Evolutionary conservation across 169 alveolate species (phyloP).

Genomic region (Plasmodium gaboni): DNA sequence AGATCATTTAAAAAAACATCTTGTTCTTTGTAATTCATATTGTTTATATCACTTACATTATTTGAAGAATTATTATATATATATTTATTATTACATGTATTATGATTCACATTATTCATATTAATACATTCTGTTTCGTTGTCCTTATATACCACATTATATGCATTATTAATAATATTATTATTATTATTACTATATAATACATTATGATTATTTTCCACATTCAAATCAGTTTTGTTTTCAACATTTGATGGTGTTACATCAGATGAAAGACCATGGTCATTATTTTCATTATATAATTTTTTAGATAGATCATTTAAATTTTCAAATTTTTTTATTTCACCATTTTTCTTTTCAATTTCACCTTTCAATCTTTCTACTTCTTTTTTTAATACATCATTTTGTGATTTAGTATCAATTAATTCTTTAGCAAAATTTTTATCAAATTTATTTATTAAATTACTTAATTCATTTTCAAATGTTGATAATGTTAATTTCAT

Average conservation of each 20-base stretch:
- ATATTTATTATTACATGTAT: background rate
- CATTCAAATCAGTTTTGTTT: background rate
- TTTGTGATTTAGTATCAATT: slow-evolving; percentile 66
- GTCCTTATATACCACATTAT: background rate
- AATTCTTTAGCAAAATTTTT: slow-evolving; percentile 75
- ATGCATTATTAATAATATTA: background rate
- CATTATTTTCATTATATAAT: background rate
- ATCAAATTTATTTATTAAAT: slow-evolving; percentile 65
- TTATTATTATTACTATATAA: background rate
- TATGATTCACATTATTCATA: background rate
- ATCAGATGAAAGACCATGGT: too few species aligned
- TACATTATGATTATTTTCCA: background rate
- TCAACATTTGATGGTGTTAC: background rate
- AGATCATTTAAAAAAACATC: slow-evolving; percentile 25
- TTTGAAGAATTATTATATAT: background rate
- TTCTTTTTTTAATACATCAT: slow-evolving; percentile 73
- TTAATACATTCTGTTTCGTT: background rate
- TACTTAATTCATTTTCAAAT: slow-evolving; percentile 74
- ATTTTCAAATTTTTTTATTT: slow-evolving; percentile 70
- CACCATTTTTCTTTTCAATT: slow-evolving; percentile 60
- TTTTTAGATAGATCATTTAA: slow-evolving; percentile 54
- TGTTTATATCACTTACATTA: background rate
- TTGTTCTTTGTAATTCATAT: slow-evolving; percentile 1
- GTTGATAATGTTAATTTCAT: slow-evolving; percentile 73
- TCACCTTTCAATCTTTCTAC: slow-evolving; percentile 67